phyloP scores from a whole-genome alignment of 805 yeast genomes.

The Candida gorgasii region DNA sequence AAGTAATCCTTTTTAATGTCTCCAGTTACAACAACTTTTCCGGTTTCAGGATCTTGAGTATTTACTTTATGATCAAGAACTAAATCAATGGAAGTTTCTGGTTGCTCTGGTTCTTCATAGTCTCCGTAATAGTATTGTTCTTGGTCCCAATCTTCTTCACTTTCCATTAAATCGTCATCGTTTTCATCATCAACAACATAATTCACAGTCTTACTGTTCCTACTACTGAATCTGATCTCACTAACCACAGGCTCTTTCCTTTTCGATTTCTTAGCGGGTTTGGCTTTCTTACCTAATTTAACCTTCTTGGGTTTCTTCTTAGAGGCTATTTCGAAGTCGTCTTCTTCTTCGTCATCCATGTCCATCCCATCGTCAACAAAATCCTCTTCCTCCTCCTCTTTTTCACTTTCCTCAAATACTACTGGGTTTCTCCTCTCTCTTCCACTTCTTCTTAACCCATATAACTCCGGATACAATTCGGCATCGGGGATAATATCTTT shows the following conservation, averaged over 20 bases:
- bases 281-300: conserved; percentile 2
- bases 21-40: conserved; percentile 29
- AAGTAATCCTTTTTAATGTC: conserved; percentile 62
- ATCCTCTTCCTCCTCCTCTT: conserved; percentile 26
- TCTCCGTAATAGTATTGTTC: conserved; percentile 30
- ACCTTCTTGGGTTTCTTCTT: conserved; percentile 11
- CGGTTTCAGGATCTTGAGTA: conserved; percentile 29
- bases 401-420: conserved; percentile 36
- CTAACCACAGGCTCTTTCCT: conserved; percentile 7
- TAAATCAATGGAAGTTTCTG: conserved; percentile 36
- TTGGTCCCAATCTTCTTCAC: conserved; percentile 33
- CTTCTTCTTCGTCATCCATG: conserved; percentile 20
- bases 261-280: not conserved
- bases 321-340: conserved; percentile 20
- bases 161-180: conserved; percentile 55
- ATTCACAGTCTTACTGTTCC: conserved; percentile 69
- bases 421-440: conserved; percentile 50
- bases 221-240: conserved; percentile 75
- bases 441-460: conserved; percentile 77
- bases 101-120: conserved; percentile 32
- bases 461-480: conserved; percentile 73
- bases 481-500: conserved; percentile 48
- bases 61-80: conserved; percentile 43
- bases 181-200: conserved; percentile 72
- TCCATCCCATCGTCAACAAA: conserved; percentile 18